Evolutionary conservation across 2,329 filamentous ascomycete genomes (phyloP).

Genomic region (Penicillium sp.): DNA sequence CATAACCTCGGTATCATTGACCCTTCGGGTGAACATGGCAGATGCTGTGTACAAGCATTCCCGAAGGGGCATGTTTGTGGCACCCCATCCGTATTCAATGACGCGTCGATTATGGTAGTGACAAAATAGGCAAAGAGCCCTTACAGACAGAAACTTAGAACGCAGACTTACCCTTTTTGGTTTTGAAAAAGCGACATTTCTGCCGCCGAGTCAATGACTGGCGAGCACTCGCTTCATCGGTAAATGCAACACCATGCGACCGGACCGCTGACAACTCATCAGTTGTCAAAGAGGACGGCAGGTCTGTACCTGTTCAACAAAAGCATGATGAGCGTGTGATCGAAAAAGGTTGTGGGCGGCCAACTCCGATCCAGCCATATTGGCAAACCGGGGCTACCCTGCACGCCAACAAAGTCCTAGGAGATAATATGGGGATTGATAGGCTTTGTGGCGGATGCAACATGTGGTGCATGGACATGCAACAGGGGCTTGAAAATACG

Average conservation of each 20-base stretch:
- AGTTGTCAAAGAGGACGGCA: conserved; percentile 12
- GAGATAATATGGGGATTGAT: conserved; percentile 9
- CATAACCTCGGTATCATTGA: conserved; percentile 2
- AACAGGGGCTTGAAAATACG: conserved; percentile 10
- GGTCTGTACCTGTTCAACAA: conserved; percentile 25
- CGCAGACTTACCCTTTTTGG: conserved; percentile 26
- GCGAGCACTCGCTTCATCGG: conserved; percentile 11
- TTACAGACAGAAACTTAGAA: conserved; percentile 7
- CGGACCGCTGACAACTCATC: conserved; percentile 34
- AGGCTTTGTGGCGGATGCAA: conserved; percentile 12
- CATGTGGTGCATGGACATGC: conserved; percentile 11
- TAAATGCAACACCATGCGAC: conserved; percentile 27
- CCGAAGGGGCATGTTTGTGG: neutral
- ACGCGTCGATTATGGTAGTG: neutral
- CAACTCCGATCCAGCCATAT: conserved; percentile 11
- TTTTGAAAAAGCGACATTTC: conserved; percentile 29
- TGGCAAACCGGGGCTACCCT: neutral
- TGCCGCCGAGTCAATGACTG: conserved; percentile 18
- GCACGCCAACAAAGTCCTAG: neutral
- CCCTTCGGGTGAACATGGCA: neutral
- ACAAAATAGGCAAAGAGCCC: neutral
- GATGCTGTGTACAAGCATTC: neutral
- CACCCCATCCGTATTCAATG: conserved; percentile 1
- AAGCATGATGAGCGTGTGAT: conserved; percentile 35
- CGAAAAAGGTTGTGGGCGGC: conserved; percentile 28